Conservation (phyloP, 768 basidiomycete species). For the Trametes villosa region DNA sequence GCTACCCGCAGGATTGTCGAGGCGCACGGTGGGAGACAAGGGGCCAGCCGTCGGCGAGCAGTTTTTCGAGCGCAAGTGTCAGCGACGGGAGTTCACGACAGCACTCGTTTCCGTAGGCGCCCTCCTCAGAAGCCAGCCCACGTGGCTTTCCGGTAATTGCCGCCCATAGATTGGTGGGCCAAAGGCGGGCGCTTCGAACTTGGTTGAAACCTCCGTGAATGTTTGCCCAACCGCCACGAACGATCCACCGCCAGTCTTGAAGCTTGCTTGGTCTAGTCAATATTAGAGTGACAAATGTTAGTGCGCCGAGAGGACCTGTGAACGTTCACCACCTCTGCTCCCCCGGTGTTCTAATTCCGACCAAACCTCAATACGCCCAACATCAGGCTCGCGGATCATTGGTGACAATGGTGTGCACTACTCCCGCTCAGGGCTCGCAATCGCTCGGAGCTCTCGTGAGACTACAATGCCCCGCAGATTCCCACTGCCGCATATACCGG, state of each 20-base stretch:
- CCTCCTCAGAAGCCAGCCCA: neutral
- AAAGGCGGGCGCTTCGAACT: no score
- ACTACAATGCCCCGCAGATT: neutral
- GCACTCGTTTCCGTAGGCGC: neutral
- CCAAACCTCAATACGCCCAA: no score
- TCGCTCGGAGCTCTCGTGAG: neutral
- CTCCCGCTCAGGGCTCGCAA: neutral
- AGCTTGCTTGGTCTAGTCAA: no score
- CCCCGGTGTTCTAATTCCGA: no score
- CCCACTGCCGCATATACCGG: neutral
- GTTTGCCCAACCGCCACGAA: no score
- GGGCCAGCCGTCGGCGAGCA: conserved; percentile 5
- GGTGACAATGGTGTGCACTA: neutral
- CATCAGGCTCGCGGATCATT: neutral
- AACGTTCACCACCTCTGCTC: no score
- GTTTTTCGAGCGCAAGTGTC: conserved; percentile 14
- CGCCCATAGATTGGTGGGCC: neutral
- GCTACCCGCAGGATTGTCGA: conserved; percentile 5
- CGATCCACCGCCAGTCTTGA: no score
- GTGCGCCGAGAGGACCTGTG: no score
- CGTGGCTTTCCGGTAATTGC: no score
- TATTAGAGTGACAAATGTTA: no score
- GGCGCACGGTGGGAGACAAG: conserved; percentile 1
- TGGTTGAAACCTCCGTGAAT: no score
- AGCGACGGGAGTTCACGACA: conserved; percentile 8